Evolutionary conservation across 768 basidiomycete genomes (phyloP), one percentile per base, ranked within the genome.

Genomic region (Mycena albidolilacea): DNA sequence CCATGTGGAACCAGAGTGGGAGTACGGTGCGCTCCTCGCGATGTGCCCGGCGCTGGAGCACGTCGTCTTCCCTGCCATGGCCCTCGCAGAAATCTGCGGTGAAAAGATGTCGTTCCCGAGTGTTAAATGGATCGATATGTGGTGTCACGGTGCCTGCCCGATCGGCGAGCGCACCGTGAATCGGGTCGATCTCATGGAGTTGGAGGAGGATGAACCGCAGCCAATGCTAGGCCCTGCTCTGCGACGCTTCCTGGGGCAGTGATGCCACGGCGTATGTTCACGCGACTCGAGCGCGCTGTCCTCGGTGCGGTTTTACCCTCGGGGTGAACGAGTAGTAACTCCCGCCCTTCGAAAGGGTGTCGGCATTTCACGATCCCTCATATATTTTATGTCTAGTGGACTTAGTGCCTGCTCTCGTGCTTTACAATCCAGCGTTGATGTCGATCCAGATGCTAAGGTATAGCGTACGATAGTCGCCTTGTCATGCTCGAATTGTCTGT

Each of bases 31-130:
- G 8, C 60, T 69, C 48, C 44, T 69, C 23, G 39, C 35, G 11
- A 44, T 59, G 15, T 69, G 67, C 12, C 67, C 67, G 9, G 37
- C 12, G 1, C 44, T 69, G 9, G n/a, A 14, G 59, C 67, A 61
- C 38, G 35, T 69, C 59, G 67, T 69, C 3, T 58, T 69, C 11
- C 67, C 67, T 5, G 19, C 7, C 46, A 23, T 30, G 35, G 38
- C 41, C 30, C 7, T 2, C 17, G 10, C 39, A 5, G 30, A 30
- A 30, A 30, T 30, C 30, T 30, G 30, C 30, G 23, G 35, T 14
- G 60, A 37, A 23, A 19, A n/a, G 8, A 12, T 17, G n/a, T 10
- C 10, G 7, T 58, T 61, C 46, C 39, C 67, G 11, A 19, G 48
- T 1, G 48, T 69, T 0, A n/a, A 46, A 3, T 23, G 12, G 35